Conservation (phyloP, 1,284 basidiomycete genomes). For the Cryptococcus neoformans region DNA sequence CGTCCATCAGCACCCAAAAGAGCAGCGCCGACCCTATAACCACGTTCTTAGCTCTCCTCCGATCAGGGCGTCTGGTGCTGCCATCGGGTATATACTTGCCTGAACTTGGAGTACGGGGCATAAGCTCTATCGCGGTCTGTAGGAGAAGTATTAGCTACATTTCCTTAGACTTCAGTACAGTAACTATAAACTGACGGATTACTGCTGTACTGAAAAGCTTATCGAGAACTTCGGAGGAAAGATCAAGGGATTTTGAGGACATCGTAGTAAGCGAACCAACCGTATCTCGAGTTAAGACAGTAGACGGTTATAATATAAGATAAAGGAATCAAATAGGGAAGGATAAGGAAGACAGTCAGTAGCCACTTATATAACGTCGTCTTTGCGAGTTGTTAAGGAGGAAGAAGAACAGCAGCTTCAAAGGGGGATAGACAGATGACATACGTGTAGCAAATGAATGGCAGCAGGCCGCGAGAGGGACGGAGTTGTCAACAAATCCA, state of each 20-base stretch:
- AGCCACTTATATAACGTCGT: too few species aligned
- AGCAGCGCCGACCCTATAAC: slow-evolving; percentile 70
- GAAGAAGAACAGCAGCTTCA: too few species aligned
- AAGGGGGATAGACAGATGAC: too few species aligned
- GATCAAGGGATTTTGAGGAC: not conserved
- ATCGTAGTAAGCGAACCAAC: not conserved
- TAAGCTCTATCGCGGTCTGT: slow-evolving; percentile 62
- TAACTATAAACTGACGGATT: slow-evolving; percentile 11
- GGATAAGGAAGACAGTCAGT: too few species aligned
- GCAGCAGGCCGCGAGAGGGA: too few species aligned
- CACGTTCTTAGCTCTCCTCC: not conserved
- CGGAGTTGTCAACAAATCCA: too few species aligned
- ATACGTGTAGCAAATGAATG: too few species aligned
- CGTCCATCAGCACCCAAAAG: slow-evolving; percentile 65
- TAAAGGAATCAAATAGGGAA: too few species aligned
- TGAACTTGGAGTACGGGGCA: slow-evolving; percentile 77
- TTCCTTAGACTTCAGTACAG: not conserved
- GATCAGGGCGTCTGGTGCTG: not conserved
- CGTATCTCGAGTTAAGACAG: too few species aligned
- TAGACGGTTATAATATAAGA: too few species aligned
- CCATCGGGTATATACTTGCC: slow-evolving; percentile 30
- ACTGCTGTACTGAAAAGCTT: slow-evolving; percentile 36
- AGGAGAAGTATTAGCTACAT: not conserved
- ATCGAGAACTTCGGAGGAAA: slow-evolving; percentile 19
- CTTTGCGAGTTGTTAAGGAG: too few species aligned